Conservation (phyloP, 495 filamentous ascomycete species). For the Elasticomyces elasticus region DNA sequence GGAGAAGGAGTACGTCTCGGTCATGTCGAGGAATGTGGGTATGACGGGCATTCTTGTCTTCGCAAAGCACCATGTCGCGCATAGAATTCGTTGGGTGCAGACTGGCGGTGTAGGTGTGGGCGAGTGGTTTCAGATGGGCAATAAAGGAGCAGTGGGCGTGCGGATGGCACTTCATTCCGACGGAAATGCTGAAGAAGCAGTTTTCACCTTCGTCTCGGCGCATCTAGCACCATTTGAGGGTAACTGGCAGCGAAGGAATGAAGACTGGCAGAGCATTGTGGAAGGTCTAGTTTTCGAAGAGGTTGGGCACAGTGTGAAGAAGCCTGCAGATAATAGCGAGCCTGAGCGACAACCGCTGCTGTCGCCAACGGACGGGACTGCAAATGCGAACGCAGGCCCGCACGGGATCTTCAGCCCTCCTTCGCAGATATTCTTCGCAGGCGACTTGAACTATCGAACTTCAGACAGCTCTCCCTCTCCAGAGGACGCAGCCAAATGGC, state of each 20-base stretch:
- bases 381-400: not conserved
- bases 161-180: constrained; percentile 47
- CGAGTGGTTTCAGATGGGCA: constrained; percentile 69
- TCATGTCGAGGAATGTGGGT: constrained; percentile 61
- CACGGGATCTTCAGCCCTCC: constrained; percentile 56
- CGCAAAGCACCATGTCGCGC: constrained; percentile 44
- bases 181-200: constrained; percentile 35
- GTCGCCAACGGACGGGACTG: not conserved
- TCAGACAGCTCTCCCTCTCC: constrained; percentile 46
- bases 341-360: constrained; percentile 40
- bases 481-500: constrained; percentile 44
- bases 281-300: constrained; percentile 64
- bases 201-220: constrained; percentile 76
- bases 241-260: constrained; percentile 58
- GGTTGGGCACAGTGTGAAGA: constrained; percentile 8
- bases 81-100: constrained; percentile 49
- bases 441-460: constrained; percentile 93
- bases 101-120: constrained; percentile 74
- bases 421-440: constrained; percentile 73
- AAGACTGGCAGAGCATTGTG: constrained; percentile 76
- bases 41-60: constrained; percentile 87
- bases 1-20: constrained; percentile 35
- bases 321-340: constrained; percentile 17
- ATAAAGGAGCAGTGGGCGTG: constrained; percentile 84
- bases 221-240: constrained; percentile 82